These are phyloP conservation scores for Corylus heterophylla DNA, from an alignment of 306 rosid genomes.

Conservation along the genomic window DNA sequence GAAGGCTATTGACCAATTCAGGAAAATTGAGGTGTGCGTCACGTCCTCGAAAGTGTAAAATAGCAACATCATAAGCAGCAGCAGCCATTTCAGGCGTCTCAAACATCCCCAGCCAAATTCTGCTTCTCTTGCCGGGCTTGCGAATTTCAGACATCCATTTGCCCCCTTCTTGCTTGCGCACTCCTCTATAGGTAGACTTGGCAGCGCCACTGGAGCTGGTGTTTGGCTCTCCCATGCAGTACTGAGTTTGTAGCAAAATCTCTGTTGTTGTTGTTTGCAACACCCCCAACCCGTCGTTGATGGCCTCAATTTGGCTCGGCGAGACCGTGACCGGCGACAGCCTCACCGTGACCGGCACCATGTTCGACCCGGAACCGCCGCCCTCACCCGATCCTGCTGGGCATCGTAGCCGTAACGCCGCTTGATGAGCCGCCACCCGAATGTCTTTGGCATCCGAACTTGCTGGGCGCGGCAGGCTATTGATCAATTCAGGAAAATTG, in stretches of 20 bases:
- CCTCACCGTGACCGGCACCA: constrained; percentile 42
- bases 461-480: constrained; percentile 59
- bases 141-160: constrained; percentile 98
- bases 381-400: background rate
- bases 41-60: constrained; percentile 68
- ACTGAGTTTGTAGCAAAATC: background rate
- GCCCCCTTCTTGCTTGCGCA: constrained; percentile 96
- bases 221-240: constrained; percentile 44
- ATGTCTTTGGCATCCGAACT: constrained; percentile 66
- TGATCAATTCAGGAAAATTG: constrained; percentile 67
- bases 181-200: constrained; percentile 70
- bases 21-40: constrained; percentile 76
- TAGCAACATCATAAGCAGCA: constrained; percentile 85
- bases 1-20: constrained; percentile 53
- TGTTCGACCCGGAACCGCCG: background rate
- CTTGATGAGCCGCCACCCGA: constrained; percentile 81
- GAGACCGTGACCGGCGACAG: constrained; percentile 17
- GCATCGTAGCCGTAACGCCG: constrained; percentile 52
- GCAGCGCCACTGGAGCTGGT: constrained; percentile 41
- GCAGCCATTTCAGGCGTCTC: constrained; percentile 87
- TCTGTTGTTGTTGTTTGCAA: too few relatives aligned
- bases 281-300: constrained; percentile 30
- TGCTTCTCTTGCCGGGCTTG: constrained; percentile 73
- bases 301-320: constrained; percentile 54
- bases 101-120: constrained; percentile 91